Percentiles rank a stretch among this genome's conserved stretches.
phyloP scores from a whole-genome alignment of 495 filamentous ascomycete genomes.

The Schizothecium vesticola region DNA sequence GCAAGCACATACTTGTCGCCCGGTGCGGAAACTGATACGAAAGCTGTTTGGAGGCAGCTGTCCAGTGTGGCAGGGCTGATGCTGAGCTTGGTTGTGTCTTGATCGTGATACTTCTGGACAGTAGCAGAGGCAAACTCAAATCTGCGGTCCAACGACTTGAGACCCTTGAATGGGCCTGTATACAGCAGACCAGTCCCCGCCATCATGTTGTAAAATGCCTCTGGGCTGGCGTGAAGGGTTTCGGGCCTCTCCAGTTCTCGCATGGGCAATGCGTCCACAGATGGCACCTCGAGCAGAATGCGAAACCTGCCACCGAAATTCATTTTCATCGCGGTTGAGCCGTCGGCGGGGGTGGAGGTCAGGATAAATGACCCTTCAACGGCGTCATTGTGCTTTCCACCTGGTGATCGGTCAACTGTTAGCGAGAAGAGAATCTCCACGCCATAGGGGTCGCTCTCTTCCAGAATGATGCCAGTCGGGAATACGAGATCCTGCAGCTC shows the following conservation, averaged over 20 bases:
- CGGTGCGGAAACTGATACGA: constrained; percentile 41
- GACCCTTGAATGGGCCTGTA: constrained; percentile 37
- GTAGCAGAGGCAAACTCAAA: constrained; percentile 42
- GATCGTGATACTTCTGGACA: constrained; percentile 27
- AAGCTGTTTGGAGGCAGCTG: constrained; percentile 41
- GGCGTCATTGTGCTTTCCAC: not conserved
- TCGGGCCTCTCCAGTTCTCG: constrained; percentile 24
- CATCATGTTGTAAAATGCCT: constrained; percentile 45
- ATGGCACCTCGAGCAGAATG: constrained; percentile 30
- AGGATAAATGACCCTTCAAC: constrained; percentile 38
- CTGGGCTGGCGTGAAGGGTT: constrained; percentile 28
- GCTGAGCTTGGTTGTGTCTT: constrained; percentile 29
- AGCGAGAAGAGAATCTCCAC: constrained; percentile 45
- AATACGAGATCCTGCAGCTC: constrained; percentile 40
- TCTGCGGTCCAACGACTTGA: constrained; percentile 36
- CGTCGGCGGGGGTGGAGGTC: constrained; percentile 30
- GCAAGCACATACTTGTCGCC: constrained; percentile 31
- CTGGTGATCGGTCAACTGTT: constrained; percentile 7
- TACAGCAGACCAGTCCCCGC: constrained; percentile 37
- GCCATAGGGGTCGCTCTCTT: constrained; percentile 36
- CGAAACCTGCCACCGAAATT: constrained; percentile 31
- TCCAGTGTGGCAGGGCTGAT: constrained; percentile 48
- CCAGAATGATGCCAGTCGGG: constrained; percentile 44
- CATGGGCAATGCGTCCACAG: constrained; percentile 19
- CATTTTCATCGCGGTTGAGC: constrained; percentile 32